phyloP scores from a whole-genome alignment of 2,329 filamentous ascomycete species.

The Celoporthe dispersa region DNA sequence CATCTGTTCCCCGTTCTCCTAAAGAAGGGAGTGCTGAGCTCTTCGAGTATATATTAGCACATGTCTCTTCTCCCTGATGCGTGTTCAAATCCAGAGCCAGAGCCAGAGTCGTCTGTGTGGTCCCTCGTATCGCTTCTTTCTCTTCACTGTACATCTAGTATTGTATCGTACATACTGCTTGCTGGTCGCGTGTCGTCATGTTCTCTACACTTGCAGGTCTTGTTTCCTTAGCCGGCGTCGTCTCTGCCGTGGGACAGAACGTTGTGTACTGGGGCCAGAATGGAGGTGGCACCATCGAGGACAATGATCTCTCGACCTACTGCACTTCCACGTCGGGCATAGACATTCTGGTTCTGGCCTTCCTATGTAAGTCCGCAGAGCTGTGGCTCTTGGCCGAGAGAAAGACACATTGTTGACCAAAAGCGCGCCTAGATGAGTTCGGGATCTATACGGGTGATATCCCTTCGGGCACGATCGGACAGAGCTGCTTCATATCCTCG shows the following conservation, averaged over 20 bases:
- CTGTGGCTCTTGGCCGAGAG: neutral
- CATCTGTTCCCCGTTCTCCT: neutral
- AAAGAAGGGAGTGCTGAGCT: neutral
- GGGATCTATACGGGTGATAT: slow-evolving; percentile 34
- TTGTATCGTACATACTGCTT: neutral
- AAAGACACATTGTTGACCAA: neutral
- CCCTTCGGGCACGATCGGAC: slow-evolving; percentile 45
- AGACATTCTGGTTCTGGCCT: slow-evolving; percentile 49
- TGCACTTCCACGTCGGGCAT: slow-evolving; percentile 44
- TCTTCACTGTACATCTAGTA: slow-evolving; percentile 1
- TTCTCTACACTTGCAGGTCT: slow-evolving; percentile 8
- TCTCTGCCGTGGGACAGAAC: slow-evolving; percentile 36
- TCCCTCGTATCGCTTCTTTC: neutral
- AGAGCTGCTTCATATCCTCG: slow-evolving; percentile 42
- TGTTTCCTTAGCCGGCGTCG: neutral
- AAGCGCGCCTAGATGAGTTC: slow-evolving; percentile 2
- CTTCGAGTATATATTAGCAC: slow-evolving; percentile 1
- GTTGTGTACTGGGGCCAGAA: slow-evolving; percentile 33
- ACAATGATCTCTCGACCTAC: slow-evolving; percentile 44
- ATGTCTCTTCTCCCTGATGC: neutral
- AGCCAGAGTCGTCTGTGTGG: neutral
- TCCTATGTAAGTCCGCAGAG: slow-evolving; percentile 46
- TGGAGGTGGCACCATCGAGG: slow-evolving; percentile 39
- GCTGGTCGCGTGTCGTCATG: neutral
- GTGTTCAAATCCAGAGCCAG: neutral